Evolutionary conservation across 176 grass and related monocot species (phyloP), one percentile per base, ranked within the genome.

Genomic region (Musa schizocarpa): DNA sequence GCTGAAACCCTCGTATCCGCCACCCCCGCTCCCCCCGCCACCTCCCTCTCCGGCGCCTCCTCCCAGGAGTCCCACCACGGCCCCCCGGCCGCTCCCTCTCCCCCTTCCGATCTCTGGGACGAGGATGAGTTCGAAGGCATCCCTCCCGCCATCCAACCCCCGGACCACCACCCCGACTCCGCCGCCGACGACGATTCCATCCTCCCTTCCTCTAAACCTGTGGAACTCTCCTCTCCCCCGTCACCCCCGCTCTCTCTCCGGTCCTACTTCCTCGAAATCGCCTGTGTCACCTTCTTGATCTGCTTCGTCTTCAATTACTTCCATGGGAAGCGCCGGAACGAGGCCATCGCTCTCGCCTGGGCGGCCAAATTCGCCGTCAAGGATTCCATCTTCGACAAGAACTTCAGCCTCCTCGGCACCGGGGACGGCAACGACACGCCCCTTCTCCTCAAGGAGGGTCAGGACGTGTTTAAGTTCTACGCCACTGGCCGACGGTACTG

Each of bases 71-170:
- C 62, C 21, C 1, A 85, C 76, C 87, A 34, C 56, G 43, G 48
- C 27, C 77, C 2, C 69, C 54, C 81, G 10, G 54, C 77, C 8
- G 50, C 68, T 13, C 11, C 87, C n/a, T 20, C 71, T 0, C 86
- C 77, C 57, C 4, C 81, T 79, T 48, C 75, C 70, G 91, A 94
- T 74, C 76, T 92, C 76, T 99, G 95, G 95, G 95, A 99, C 71
- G 95, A 99, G 81, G 95, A 99, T 54, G 95, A 99, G 86, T 99
- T 99, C 74, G 95, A 99, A 82, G 95, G 95, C 11, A 99, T 99
- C 61, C 95, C 72, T 11, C 19, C 68, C 17, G 9, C 68, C 17
- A 82, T 19, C 74, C 89, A 20, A 72, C 70, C 11, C 68, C 68
- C 20, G 16, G 68, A 70, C 23, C 63, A 52, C 4, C 19, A n/a